These are phyloP conservation scores for Metarhizium guizhouense DNA, from an alignment of 2,329 filamentous ascomycete species.

Conservation along the genomic window DNA sequence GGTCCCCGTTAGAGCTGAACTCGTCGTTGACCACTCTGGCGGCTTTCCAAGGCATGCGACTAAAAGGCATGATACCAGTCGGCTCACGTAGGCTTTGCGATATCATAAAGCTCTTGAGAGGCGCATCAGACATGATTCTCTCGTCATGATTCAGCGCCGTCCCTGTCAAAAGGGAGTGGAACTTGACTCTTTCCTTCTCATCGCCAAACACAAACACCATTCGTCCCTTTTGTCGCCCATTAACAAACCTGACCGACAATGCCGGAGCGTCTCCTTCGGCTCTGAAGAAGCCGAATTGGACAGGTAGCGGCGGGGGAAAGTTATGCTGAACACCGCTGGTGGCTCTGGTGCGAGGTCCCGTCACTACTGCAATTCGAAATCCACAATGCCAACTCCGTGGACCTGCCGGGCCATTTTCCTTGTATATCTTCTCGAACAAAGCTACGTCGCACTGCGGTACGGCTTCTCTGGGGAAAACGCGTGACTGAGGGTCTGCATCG, in stretches of 20 bases:
- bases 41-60: constrained; percentile 53
- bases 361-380: constrained; percentile 69
- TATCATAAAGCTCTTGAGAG: constrained; percentile 57
- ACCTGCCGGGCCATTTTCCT: constrained; percentile 63
- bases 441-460: constrained; percentile 62
- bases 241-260: constrained; percentile 62
- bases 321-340: constrained; percentile 68
- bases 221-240: constrained; percentile 54
- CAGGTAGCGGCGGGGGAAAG: constrained; percentile 54
- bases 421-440: constrained; percentile 63
- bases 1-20: constrained; percentile 48
- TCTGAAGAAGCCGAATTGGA: constrained; percentile 71
- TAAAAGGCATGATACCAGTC: constrained; percentile 40
- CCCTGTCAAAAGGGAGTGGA: constrained; percentile 67
- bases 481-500: constrained; percentile 59
- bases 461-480: constrained; percentile 67
- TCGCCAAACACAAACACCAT: constrained; percentile 74
- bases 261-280: constrained; percentile 62
- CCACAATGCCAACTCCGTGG: constrained; percentile 67
- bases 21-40: constrained; percentile 66
- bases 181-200: constrained; percentile 56
- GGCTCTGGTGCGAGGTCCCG: constrained; percentile 67
- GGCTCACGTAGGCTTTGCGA: constrained; percentile 41
- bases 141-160: constrained; percentile 61
- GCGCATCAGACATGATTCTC: constrained; percentile 60